Evolutionary conservation across 179 eudicot species (phyloP).

Genomic region (Sideroxylon spinosum): DNA sequence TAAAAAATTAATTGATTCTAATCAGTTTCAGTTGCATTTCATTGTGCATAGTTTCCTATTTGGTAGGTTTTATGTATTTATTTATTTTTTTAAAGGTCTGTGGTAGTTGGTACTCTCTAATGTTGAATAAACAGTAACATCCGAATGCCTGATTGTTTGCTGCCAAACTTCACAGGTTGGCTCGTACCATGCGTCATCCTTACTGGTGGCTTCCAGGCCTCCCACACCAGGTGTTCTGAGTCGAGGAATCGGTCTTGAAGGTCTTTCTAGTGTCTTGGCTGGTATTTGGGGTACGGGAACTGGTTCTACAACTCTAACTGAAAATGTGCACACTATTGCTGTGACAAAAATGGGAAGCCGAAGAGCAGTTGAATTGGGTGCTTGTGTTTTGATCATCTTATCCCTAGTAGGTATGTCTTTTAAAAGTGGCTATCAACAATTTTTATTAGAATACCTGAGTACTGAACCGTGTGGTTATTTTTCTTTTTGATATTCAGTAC

Average conservation of each 20-base stretch:
- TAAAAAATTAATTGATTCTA: background rate
- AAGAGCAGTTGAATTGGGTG: slow-evolving; percentile 85
- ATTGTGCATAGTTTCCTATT: background rate
- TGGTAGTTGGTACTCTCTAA: background rate
- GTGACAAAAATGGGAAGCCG: slow-evolving; percentile 99
- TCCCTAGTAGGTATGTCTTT: slow-evolving; percentile 69
- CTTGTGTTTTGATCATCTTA: slow-evolving; percentile 61
- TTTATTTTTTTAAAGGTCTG: too few relatives aligned
- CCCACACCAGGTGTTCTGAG: slow-evolving; percentile 88
- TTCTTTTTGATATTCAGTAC: background rate
- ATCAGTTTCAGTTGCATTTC: slow-evolving; percentile 3
- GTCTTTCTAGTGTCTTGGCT: slow-evolving; percentile 75
- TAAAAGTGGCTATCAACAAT: background rate
- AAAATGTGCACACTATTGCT: slow-evolving; percentile 91
- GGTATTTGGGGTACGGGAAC: slow-evolving; percentile 97
- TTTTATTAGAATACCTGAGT: background rate
- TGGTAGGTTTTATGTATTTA: too few relatives aligned
- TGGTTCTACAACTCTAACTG: slow-evolving; percentile 82
- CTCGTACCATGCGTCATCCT: slow-evolving; percentile 85
- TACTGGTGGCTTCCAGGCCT: slow-evolving; percentile 91
- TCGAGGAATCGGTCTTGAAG: slow-evolving; percentile 93
- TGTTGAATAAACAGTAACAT: background rate
- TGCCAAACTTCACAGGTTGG: slow-evolving; percentile 51
- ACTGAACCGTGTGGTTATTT: background rate
- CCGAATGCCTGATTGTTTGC: slow-evolving; percentile 6